These are phyloP conservation scores for Gymnopilus dilepis DNA, from an alignment of 768 basidiomycete species.

Conservation along the genomic window DNA sequence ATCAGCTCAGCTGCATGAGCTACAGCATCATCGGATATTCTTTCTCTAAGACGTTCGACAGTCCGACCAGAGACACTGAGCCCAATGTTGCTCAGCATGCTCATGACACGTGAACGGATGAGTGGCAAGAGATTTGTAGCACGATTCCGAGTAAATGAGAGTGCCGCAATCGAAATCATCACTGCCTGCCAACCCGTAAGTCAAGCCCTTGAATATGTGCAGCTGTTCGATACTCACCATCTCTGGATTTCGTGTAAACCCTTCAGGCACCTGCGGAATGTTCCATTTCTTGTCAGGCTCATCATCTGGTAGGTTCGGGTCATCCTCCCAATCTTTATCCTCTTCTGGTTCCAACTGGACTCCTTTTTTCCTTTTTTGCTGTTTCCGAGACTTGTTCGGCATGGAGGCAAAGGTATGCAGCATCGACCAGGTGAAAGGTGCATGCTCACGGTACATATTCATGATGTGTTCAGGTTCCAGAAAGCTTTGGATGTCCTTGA, in stretches of 20 bases:
- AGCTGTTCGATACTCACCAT: conserved; percentile 21
- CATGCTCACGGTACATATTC: conserved; percentile 5
- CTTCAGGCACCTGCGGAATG: conserved; percentile 10
- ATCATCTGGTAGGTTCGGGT: conserved; percentile 24
- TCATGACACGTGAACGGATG: conserved; percentile 31
- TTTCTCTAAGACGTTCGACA: conserved; percentile 32
- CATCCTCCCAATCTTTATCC: conserved; percentile 18
- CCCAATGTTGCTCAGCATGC: conserved; percentile 33
- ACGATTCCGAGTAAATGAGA: conserved; percentile 32
- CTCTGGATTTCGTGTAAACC: conserved; percentile 29
- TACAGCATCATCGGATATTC: conserved; percentile 31
- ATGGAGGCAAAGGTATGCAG: conserved; percentile 19
- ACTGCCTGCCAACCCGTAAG: background rate
- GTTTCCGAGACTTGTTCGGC: conserved; percentile 23
- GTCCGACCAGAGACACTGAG: conserved; percentile 31
- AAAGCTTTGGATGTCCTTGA: background rate
- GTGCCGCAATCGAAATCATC: conserved; percentile 23
- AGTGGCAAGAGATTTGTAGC: conserved; percentile 35
- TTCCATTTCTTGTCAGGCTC: conserved; percentile 11
- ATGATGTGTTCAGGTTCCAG: conserved; percentile 4
- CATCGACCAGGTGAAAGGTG: conserved; percentile 22
- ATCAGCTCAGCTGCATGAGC: no score
- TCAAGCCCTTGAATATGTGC: background rate
- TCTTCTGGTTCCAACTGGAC: no score
- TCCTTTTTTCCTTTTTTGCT: background rate